These are phyloP conservation scores for Tetrahymena borealis DNA, from an alignment of 73 alveolate genomes.

Conservation along the genomic window DNA sequence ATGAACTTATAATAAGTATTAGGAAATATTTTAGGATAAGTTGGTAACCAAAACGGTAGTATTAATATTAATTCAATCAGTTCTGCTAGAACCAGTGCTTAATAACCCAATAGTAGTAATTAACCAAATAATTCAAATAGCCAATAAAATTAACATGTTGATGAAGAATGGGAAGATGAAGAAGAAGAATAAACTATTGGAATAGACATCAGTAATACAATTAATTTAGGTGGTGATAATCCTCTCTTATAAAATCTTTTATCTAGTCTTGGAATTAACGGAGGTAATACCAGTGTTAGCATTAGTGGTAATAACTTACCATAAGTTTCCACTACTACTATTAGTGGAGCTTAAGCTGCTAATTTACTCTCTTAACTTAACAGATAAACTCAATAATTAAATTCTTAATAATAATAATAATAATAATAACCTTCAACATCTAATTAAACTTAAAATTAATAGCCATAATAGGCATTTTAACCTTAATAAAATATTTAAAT, in stretches of 20 bases:
- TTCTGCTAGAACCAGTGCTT: not conserved
- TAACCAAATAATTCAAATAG: not conserved
- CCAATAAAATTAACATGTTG: not conserved
- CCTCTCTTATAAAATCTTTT: not conserved
- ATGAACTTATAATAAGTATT: not conserved
- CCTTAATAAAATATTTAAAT: not conserved
- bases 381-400: not conserved
- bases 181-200: not conserved
- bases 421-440: not conserved
- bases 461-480: not conserved
- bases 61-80: no score
- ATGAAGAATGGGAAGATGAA: not conserved
- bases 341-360: not conserved
- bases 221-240: not conserved
- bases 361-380: not conserved
- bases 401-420: not conserved
- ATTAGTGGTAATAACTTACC: not conserved
- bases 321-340: not conserved
- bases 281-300: not conserved
- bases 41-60: not conserved
- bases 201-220: not conserved
- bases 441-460: not conserved
- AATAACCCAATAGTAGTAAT: not conserved
- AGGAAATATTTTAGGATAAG: not conserved
- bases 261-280: not conserved